Percentiles rank a stretch among this genome's conserved stretches.
These are phyloP conservation scores for Chiua sp. DNA, from an alignment of 1,284 basidiomycete species.

Conservation along the genomic window DNA sequence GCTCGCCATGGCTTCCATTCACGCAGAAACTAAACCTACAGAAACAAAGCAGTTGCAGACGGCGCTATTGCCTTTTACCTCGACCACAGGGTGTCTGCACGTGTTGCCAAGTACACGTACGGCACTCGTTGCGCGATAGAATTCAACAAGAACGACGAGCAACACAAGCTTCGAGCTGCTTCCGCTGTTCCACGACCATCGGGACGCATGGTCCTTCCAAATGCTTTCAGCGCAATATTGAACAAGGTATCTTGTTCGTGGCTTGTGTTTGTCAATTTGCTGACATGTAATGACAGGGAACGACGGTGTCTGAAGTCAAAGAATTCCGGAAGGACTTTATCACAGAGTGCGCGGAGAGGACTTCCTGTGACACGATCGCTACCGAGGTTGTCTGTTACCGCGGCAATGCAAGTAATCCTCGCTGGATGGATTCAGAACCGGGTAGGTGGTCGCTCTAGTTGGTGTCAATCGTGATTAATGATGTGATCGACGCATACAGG, in stretches of 20 bases:
- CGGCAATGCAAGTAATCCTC: slow-evolving; percentile 41
- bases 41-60: slow-evolving; percentile 41
- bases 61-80: slow-evolving; percentile 43
- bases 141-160: slow-evolving; percentile 35
- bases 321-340: slow-evolving; percentile 48
- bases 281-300: slow-evolving; percentile 36
- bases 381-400: slow-evolving; percentile 48
- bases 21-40: slow-evolving; percentile 2
- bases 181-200: slow-evolving; percentile 33
- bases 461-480: neutral
- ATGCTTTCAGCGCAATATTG: slow-evolving; percentile 40
- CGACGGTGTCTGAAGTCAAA: slow-evolving; percentile 40
- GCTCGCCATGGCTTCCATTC: neutral
- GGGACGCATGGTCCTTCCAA: slow-evolving; percentile 36
- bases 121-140: slow-evolving; percentile 35
- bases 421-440: slow-evolving; percentile 51
- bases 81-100: slow-evolving; percentile 40
- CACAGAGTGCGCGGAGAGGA: slow-evolving; percentile 35
- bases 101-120: slow-evolving; percentile 42
- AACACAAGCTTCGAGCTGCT: slow-evolving; percentile 36
- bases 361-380: slow-evolving; percentile 30
- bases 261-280: neutral
- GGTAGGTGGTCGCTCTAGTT: slow-evolving; percentile 31
- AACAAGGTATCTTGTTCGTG: slow-evolving; percentile 30
- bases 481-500: slow-evolving; percentile 34